phyloP scores from a whole-genome alignment of 768 basidiomycete species.

The Cystofilobasidium capitatum region DNA sequence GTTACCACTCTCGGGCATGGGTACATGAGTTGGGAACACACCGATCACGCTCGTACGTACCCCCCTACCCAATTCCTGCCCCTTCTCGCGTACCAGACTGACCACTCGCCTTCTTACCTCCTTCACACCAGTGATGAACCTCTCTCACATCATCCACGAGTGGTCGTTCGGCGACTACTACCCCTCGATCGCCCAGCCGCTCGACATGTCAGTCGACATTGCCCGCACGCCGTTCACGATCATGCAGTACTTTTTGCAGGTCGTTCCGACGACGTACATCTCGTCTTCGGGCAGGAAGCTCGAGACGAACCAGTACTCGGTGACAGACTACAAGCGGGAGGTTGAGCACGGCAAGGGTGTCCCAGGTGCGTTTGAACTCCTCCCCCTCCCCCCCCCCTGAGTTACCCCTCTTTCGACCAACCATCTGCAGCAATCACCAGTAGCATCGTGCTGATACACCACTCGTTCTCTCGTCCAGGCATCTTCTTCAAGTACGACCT shows the following conservation, averaged over 20 bases:
- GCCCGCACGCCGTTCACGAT: constrained; percentile 65
- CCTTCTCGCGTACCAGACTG: neutral
- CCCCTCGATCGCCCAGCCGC: constrained; percentile 86
- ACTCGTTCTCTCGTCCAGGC: constrained; percentile 33
- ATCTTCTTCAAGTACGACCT: constrained; percentile 99
- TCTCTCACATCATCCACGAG: constrained; percentile 91
- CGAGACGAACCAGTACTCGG: constrained; percentile 51
- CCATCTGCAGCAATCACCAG: too few relatives aligned
- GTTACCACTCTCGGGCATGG: constrained; percentile 87
- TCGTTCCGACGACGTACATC: constrained; percentile 86
- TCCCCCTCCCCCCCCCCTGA: neutral
- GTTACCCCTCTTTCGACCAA: neutral
- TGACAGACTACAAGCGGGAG: constrained; percentile 77
- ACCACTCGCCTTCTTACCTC: neutral
- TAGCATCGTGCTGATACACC: too few relatives aligned
- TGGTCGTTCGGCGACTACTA: constrained; percentile 96
- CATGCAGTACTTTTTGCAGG: constrained; percentile 89
- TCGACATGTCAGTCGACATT: constrained; percentile 78
- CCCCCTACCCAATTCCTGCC: neutral
- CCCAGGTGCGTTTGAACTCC: constrained; percentile 45
- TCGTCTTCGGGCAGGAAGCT: constrained; percentile 46
- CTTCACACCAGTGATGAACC: constrained; percentile 66
- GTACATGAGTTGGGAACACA: constrained; percentile 75
- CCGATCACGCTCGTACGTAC: constrained; percentile 67
- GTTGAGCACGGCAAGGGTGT: constrained; percentile 66